These are phyloP conservation scores for Populus davidiana DNA, from an alignment of 345 rosid genomes.

Conservation along the genomic window DNA sequence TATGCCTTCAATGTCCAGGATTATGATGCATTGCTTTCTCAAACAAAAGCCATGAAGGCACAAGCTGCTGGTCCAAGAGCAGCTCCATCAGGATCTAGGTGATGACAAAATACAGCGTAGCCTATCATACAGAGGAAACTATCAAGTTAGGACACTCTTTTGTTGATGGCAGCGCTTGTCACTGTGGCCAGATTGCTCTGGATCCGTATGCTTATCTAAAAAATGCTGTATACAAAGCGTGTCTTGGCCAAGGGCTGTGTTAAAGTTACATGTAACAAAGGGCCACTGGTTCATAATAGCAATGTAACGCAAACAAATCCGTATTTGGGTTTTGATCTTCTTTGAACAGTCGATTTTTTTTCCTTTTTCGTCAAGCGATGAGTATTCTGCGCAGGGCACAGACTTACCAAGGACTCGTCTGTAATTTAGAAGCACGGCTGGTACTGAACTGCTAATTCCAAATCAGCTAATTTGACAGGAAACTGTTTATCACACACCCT, in stretches of 20 bases:
- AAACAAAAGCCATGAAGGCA: conserved; percentile 58
- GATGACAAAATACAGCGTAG: conserved; percentile 18
- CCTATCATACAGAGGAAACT: neutral
- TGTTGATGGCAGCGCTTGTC: neutral
- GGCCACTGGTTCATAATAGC: neutral
- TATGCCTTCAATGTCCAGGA: conserved; percentile 39
- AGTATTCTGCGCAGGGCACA: neutral
- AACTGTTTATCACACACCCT: neutral
- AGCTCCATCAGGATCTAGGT: conserved; percentile 57
- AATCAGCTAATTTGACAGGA: neutral
- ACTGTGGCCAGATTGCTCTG: neutral
- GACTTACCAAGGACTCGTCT: neutral
- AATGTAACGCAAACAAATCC: neutral
- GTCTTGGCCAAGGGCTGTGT: neutral
- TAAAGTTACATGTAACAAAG: neutral
- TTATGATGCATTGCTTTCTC: conserved; percentile 62
- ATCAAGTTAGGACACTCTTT: neutral
- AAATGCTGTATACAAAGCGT: neutral
- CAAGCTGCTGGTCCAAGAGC: conserved; percentile 55
- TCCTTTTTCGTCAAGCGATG: neutral
- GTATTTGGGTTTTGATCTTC: neutral
- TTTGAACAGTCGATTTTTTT: neutral
- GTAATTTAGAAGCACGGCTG: neutral
- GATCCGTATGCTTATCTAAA: neutral
- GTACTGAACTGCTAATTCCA: neutral